Conservation (phyloP, 139 green algal species). For the Volvox africanus region DNA sequence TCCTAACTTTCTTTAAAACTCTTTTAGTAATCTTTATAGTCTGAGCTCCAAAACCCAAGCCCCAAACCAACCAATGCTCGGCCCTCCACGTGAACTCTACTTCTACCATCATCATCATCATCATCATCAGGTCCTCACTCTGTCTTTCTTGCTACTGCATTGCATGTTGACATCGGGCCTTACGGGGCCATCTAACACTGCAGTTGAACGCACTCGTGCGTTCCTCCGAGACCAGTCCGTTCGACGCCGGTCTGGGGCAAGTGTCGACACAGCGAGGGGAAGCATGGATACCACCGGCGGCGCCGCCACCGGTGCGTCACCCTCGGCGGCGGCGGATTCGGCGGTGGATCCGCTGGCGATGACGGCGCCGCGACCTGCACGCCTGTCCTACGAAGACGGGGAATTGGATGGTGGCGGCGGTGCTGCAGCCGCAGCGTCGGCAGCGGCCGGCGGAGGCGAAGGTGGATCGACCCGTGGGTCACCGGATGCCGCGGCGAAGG, state of each 20-base stretch:
- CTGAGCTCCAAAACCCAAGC: too few relatives aligned
- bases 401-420: neutral
- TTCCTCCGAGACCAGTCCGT: neutral
- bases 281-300: neutral
- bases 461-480: neutral
- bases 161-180: too few relatives aligned
- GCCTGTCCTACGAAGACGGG: constrained; percentile 2
- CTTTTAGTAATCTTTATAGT: too few relatives aligned
- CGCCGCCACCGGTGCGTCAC: neutral
- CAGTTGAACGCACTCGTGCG: neutral
- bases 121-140: too few relatives aligned
- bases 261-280: too few relatives aligned
- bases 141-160: too few relatives aligned
- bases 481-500: neutral
- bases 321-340: too few relatives aligned
- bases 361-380: constrained; percentile 14
- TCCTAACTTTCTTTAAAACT: too few relatives aligned
- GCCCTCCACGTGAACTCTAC: too few relatives aligned
- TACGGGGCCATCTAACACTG: neutral
- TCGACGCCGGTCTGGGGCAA: neutral
- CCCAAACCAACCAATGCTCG: too few relatives aligned
- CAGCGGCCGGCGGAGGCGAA: neutral
- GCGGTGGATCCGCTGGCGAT: neutral
- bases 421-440: neutral
- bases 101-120: too few relatives aligned